Conservation (phyloP, 345 rosid species). For the Arabidopsis suecica region DNA sequence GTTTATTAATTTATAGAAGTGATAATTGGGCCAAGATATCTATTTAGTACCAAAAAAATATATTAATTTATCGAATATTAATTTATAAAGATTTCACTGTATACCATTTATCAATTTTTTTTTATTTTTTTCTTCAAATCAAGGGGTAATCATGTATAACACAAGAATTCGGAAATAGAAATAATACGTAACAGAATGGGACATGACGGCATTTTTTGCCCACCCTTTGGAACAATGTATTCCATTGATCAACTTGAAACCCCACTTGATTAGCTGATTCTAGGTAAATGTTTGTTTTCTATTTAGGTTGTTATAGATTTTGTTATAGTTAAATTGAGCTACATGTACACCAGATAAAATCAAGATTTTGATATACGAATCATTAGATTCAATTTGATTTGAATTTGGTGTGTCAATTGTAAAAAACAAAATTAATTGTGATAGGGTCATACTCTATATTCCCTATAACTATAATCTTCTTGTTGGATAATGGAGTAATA, state of each 20-base stretch:
- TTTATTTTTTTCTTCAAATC: too few species aligned
- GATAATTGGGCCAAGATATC: too few species aligned
- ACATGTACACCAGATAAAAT: conserved; percentile 2
- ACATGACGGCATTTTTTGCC: not conserved
- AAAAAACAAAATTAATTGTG: conserved; percentile 1
- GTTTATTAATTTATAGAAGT: too few species aligned
- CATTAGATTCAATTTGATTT: conserved; percentile 4
- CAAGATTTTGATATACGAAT: not conserved
- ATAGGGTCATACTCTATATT: conserved; percentile 1
- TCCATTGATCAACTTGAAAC: not conserved
- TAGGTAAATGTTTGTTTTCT: not conserved
- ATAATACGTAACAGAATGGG: not conserved
- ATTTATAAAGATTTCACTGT: too few species aligned
- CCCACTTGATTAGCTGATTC: conserved; percentile 1
- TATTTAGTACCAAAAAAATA: too few species aligned
- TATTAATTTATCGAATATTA: too few species aligned
- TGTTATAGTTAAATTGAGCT: not conserved
- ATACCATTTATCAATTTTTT: too few species aligned
- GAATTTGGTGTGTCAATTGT: conserved; percentile 14
- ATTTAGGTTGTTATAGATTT: not conserved
- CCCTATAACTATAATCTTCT: not conserved
- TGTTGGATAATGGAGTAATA: not conserved
- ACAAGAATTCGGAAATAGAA: not conserved
- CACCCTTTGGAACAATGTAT: not conserved
- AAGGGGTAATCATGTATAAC: too few species aligned